Percentiles rank a stretch among this genome's conserved stretches.
phyloP scores from a whole-genome alignment of 805 yeast species.

The Saturnispora zaruensis region DNA sequence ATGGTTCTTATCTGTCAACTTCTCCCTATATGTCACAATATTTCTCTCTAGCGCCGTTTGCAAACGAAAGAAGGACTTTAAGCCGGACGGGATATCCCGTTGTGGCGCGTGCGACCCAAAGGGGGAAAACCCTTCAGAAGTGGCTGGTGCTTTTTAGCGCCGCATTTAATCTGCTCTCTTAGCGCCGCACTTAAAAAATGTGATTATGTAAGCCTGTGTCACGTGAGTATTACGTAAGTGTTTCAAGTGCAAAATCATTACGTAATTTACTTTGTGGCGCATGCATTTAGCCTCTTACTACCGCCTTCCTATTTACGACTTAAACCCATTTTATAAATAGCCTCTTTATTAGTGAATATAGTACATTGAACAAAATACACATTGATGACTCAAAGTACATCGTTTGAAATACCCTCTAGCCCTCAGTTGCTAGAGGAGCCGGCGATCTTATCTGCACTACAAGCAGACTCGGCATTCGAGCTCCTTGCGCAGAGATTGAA shows the following conservation, averaged over 20 bases:
- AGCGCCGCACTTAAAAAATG: background rate
- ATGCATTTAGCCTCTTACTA: background rate
- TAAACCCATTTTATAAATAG: background rate
- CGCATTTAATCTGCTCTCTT: background rate
- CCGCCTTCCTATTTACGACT: background rate
- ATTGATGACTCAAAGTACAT: constrained; percentile 1
- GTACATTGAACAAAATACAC: too few species aligned
- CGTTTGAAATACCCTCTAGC: constrained; percentile 6
- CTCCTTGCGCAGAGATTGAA: constrained; percentile 64
- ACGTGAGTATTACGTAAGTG: background rate
- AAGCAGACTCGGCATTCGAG: constrained; percentile 69
- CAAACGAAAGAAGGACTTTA: background rate
- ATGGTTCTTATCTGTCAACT: background rate
- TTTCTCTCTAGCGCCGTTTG: background rate
- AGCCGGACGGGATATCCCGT: background rate
- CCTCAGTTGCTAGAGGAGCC: constrained; percentile 6
- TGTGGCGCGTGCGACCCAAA: background rate
- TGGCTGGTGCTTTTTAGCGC: background rate
- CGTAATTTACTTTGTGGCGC: background rate
- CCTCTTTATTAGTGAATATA: background rate
- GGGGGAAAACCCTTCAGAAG: background rate
- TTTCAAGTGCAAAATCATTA: too few species aligned
- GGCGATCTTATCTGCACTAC: background rate
- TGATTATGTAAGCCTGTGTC: background rate
- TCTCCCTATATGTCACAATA: background rate